phyloP scores from a whole-genome alignment of 805 yeast genomes.

The Candida broadrunensis region DNA sequence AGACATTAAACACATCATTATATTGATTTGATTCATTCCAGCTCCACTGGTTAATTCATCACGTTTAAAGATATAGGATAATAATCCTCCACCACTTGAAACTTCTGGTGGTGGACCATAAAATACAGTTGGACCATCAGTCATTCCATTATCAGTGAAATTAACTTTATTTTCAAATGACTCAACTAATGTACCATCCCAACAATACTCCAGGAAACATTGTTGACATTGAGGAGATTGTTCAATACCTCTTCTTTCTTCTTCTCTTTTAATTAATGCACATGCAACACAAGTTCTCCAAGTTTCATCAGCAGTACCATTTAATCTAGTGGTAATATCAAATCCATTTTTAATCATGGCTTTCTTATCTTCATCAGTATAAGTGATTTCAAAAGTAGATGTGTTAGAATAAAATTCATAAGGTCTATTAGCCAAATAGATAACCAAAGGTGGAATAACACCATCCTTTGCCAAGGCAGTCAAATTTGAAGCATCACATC shows the following conservation, averaged over 20 bases:
- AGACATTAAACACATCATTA: too few species aligned
- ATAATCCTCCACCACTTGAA: background rate
- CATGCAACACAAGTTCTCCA: conserved; percentile 41
- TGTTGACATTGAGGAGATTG: conserved; percentile 34
- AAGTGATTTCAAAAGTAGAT: conserved; percentile 30
- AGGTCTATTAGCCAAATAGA: conserved; percentile 39
- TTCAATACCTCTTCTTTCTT: conserved; percentile 35
- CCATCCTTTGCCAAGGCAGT: conserved; percentile 35
- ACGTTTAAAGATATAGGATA: background rate
- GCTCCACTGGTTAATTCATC: background rate
- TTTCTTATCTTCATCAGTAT: conserved; percentile 33
- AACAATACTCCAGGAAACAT: conserved; percentile 36
- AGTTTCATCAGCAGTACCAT: conserved; percentile 32
- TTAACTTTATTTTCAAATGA: conserved; percentile 20
- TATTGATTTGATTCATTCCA: background rate
- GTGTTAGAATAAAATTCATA: conserved; percentile 30
- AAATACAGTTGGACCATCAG: conserved; percentile 17
- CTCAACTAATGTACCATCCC: conserved; percentile 29
- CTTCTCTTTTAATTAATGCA: conserved; percentile 38
- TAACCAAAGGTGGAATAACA: conserved; percentile 34
- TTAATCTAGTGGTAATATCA: conserved; percentile 29
- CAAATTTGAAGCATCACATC: conserved; percentile 36
- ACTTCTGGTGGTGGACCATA: conserved; percentile 1
- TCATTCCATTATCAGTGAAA: conserved; percentile 26
- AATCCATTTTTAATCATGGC: conserved; percentile 36